Evolutionary conservation across 2,329 filamentous ascomycete genomes (phyloP).

Genomic region (Fusarium torulosum): DNA sequence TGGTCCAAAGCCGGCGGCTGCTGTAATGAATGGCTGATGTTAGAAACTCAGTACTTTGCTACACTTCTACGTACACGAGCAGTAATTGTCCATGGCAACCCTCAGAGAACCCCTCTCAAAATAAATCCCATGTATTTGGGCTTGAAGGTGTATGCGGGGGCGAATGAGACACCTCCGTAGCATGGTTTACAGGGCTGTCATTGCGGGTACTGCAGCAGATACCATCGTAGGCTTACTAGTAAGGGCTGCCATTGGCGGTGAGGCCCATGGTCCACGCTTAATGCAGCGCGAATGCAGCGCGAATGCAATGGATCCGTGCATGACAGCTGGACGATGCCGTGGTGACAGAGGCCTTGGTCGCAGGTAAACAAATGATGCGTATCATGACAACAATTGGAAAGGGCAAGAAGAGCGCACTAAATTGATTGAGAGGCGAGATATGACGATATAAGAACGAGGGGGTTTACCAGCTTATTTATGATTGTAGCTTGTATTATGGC

Average conservation of each 20-base stretch:
- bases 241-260: slow-evolving; percentile 42
- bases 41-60: not conserved
- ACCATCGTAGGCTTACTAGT: slow-evolving; percentile 8
- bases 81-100: slow-evolving; percentile 26
- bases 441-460: slow-evolving; percentile 16
- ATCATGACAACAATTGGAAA: slow-evolving; percentile 42
- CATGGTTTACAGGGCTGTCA: slow-evolving; percentile 10
- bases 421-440: not conserved
- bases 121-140: not conserved
- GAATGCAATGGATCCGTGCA: slow-evolving; percentile 28
- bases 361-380: slow-evolving; percentile 47
- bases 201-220: slow-evolving; percentile 24
- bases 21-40: slow-evolving; percentile 12
- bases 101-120: not conserved
- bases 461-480: not conserved
- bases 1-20: slow-evolving; percentile 10
- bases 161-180: slow-evolving; percentile 17
- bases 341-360: slow-evolving; percentile 44
- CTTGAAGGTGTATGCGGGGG: slow-evolving; percentile 17
- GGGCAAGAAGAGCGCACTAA: not conserved
- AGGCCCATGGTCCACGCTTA: slow-evolving; percentile 28
- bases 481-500: not conserved
- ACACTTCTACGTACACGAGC: too few relatives aligned
- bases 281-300: slow-evolving; percentile 26
- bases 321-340: slow-evolving; percentile 43